Conservation (phyloP, 179 eudicot genomes). For the Pouteria campechiana region DNA sequence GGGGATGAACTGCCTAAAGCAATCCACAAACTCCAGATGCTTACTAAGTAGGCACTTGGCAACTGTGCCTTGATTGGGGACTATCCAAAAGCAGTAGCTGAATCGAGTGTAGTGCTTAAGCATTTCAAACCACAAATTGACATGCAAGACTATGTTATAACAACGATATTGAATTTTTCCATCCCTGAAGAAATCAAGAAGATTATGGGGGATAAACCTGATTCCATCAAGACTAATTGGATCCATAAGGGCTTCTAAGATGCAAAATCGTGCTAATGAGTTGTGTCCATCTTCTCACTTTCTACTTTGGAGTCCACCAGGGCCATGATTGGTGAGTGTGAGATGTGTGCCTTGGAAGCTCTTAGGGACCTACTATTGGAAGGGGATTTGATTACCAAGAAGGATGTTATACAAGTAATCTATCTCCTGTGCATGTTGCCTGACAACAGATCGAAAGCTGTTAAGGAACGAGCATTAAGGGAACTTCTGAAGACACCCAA, state of each 20-base stretch:
- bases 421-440: slow-evolving; percentile 60
- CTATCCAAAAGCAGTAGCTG: slow-evolving; percentile 28
- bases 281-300: slow-evolving; percentile 80
- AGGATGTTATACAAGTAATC: slow-evolving; percentile 78
- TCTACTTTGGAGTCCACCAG: slow-evolving; percentile 83
- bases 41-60: slow-evolving; percentile 62
- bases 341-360: slow-evolving; percentile 57
- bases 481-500: slow-evolving; percentile 47
- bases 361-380: slow-evolving; percentile 57
- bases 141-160: slow-evolving; percentile 64
- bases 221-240: slow-evolving; percentile 56
- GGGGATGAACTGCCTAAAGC: slow-evolving; percentile 71
- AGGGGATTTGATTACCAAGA: slow-evolving; percentile 48
- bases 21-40: slow-evolving; percentile 53
- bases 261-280: slow-evolving; percentile 68
- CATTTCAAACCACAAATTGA: slow-evolving; percentile 6
- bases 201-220: slow-evolving; percentile 61
- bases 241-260: slow-evolving; percentile 43
- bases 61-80: slow-evolving; percentile 73
- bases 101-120: slow-evolving; percentile 42
- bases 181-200: slow-evolving; percentile 88
- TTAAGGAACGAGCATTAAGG: slow-evolving; percentile 57
- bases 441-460: slow-evolving; percentile 65
- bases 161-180: slow-evolving; percentile 68
- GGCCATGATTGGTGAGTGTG: slow-evolving; percentile 49